Percentiles rank a stretch among this genome's conserved stretches.
Conservation (phyloP, 345 rosid species). For the Melastoma malabathricum region DNA sequence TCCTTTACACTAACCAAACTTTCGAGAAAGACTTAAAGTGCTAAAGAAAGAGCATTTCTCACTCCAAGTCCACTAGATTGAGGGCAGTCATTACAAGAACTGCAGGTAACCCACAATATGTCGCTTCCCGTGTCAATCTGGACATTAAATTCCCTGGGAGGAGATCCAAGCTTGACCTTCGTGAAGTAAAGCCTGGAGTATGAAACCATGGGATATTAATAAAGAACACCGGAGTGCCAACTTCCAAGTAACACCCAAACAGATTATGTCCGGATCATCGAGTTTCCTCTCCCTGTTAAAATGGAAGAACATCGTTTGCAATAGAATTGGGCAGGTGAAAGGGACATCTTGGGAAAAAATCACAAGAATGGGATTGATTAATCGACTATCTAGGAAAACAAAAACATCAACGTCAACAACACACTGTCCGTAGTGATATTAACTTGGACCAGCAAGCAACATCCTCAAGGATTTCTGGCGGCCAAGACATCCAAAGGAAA, state of each 20-base stretch:
- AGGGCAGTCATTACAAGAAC: slow-evolving; percentile 74
- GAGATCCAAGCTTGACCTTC: slow-evolving; percentile 84
- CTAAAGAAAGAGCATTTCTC: slow-evolving; percentile 16
- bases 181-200: slow-evolving; percentile 75
- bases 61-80: slow-evolving; percentile 85
- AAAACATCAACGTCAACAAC: no score
- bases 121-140: slow-evolving; percentile 99
- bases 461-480: no score
- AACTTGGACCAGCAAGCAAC: no score
- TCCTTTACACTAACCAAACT: slow-evolving; percentile 2
- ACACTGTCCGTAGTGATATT: no score
- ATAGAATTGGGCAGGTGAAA: no score
- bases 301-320: no score
- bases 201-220: slow-evolving; percentile 12
- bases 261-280: background rate
- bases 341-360: no score
- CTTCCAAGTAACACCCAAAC: slow-evolving; percentile 9
- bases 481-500: no score
- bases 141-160: slow-evolving; percentile 90
- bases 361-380: no score
- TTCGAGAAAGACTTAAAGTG: background rate
- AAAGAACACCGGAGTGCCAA: slow-evolving; percentile 40
- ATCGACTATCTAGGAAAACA: no score
- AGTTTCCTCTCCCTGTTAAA: no score
- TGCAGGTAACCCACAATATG: slow-evolving; percentile 81